phyloP scores from a whole-genome alignment of 805 yeast genomes.

The Dipodascus geniculatus region DNA sequence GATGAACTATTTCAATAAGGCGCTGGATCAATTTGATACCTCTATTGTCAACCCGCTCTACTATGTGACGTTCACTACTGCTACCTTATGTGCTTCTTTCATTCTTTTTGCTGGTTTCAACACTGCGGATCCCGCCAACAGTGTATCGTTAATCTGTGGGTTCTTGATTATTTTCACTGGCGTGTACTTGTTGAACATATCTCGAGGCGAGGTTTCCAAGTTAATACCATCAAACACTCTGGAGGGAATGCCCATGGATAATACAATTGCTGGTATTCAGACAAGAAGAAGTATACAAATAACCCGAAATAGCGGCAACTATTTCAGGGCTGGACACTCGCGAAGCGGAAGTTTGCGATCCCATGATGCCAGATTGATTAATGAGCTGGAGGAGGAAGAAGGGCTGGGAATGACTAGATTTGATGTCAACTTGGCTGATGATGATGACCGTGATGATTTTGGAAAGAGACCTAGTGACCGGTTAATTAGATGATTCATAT shows the following conservation, averaged over 20 bases:
- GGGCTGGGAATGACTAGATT: constrained; percentile 3
- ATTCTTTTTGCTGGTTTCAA: constrained; percentile 79
- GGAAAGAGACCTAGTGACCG: background rate
- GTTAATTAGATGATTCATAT: background rate
- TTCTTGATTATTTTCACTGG: constrained; percentile 81
- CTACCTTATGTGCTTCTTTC: constrained; percentile 76
- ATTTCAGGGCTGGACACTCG: constrained; percentile 12
- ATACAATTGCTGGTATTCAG: constrained; percentile 68
- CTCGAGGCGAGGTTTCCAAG: constrained; percentile 28
- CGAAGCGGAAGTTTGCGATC: constrained; percentile 21
- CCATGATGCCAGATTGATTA: constrained; percentile 18
- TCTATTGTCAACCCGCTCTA: constrained; percentile 85
- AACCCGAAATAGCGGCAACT: constrained; percentile 28
- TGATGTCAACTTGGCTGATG: background rate
- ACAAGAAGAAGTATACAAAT: constrained; percentile 67
- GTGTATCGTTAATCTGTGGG: constrained; percentile 73
- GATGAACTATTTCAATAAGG: constrained; percentile 90
- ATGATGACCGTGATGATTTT: background rate
- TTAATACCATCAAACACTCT: constrained; percentile 38
- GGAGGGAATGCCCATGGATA: constrained; percentile 71
- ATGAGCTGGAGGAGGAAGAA: constrained; percentile 24
- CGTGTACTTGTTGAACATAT: constrained; percentile 68
- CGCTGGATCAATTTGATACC: constrained; percentile 85
- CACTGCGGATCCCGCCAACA: constrained; percentile 67
- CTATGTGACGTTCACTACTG: constrained; percentile 85